Percentiles rank a stretch among this genome's conserved stretches.
Conservation (phyloP, 352 stramenopile species). For the Globisporangium megalacanthum region DNA sequence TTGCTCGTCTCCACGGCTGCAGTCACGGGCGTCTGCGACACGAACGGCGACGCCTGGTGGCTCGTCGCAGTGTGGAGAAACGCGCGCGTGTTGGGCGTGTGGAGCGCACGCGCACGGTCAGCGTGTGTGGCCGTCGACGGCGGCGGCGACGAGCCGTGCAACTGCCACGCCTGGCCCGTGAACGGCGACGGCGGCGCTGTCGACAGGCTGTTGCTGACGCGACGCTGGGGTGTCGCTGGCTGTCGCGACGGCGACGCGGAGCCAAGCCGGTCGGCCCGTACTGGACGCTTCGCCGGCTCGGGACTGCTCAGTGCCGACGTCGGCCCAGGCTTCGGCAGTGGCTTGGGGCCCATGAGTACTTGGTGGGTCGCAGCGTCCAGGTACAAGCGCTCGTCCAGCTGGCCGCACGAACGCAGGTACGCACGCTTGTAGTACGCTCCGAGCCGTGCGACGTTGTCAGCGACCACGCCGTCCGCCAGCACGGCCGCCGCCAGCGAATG, state of each 20-base stretch:
- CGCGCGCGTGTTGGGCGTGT: conserved; percentile 23
- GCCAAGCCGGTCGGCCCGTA: conserved; percentile 9
- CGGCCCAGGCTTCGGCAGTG: conserved; percentile 7
- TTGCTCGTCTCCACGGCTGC: conserved; percentile 78
- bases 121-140: conserved; percentile 13
- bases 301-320: conserved; percentile 10
- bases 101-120: conserved; percentile 17
- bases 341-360: conserved; percentile 28
- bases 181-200: conserved; percentile 29
- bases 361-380: conserved; percentile 24
- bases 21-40: conserved; percentile 65
- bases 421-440: conserved; percentile 32
- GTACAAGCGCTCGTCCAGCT: conserved; percentile 60
- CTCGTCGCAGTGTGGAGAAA: conserved; percentile 20
- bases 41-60: conserved; percentile 36
- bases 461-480: conserved; percentile 31
- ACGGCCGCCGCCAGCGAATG: conserved; percentile 20
- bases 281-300: conserved; percentile 7
- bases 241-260: conserved; percentile 33
- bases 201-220: conserved; percentile 16
- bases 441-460: conserved; percentile 33
- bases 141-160: conserved; percentile 52
- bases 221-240: conserved; percentile 27
- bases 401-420: conserved; percentile 42
- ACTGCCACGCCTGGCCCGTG: conserved; percentile 63